Conservation (phyloP, 2,329 filamentous ascomycete species). For the Epicoccum sorghinum region DNA sequence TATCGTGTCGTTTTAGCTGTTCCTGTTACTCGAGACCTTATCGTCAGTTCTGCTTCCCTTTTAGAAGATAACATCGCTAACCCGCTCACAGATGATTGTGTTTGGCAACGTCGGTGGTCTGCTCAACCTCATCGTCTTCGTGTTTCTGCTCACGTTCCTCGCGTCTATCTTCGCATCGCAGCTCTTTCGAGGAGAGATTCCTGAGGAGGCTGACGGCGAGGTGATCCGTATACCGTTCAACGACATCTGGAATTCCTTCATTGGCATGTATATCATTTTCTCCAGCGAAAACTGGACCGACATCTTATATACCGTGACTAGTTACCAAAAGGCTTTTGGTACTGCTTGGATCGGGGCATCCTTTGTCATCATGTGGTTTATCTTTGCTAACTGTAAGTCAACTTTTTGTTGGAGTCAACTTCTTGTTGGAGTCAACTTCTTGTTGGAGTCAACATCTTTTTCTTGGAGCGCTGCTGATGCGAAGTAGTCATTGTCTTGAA, state of each 20-base stretch:
- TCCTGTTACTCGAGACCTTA: slow-evolving; percentile 83
- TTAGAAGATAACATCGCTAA: slow-evolving; percentile 23
- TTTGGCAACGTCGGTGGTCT: slow-evolving; percentile 92
- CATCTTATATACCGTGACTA: slow-evolving; percentile 82
- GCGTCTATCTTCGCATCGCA: slow-evolving; percentile 93
- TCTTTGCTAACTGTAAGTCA: slow-evolving; percentile 74
- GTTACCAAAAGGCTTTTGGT: slow-evolving; percentile 66
- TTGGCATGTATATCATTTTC: slow-evolving; percentile 96
- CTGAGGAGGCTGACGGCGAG: slow-evolving; percentile 66
- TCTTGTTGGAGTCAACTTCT: no score
- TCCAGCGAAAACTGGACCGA: slow-evolving; percentile 96
- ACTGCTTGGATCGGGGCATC: slow-evolving; percentile 93
- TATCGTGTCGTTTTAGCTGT: slow-evolving; percentile 93
- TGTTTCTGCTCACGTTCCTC: slow-evolving; percentile 93
- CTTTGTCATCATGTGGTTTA: slow-evolving; percentile 95
- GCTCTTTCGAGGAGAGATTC: slow-evolving; percentile 87
- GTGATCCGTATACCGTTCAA: slow-evolving; percentile 77
- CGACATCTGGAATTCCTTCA: slow-evolving; percentile 92
- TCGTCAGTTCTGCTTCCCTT: slow-evolving; percentile 56
- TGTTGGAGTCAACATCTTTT: no score
- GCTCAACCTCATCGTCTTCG: slow-evolving; percentile 91
- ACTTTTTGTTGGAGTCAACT: no score
- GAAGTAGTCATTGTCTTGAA: slow-evolving; percentile 81
- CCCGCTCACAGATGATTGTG: slow-evolving; percentile 64
- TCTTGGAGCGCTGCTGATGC: slow-evolving; percentile 15